Evolutionary conservation across 1,284 basidiomycete species (phyloP), one percentile per base, ranked within the genome.

Genomic region (Apiotrichum sp.): DNA sequence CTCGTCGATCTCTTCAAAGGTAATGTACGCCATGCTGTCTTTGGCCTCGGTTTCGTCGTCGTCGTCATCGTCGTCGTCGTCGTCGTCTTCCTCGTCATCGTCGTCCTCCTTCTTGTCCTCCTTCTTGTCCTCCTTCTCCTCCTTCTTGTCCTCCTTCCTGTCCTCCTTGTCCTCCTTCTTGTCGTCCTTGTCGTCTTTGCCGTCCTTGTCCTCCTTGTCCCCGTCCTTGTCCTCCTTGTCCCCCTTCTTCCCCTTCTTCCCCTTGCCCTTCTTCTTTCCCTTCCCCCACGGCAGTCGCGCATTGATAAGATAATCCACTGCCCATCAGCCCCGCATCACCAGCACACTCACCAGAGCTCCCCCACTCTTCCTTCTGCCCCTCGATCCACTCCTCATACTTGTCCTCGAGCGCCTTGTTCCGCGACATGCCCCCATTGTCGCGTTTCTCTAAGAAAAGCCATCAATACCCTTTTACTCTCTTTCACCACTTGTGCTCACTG

Each of bases 301-400:
- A 34, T 62, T 43, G n/a, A 57, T 63, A 34, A 75, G 64, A 61
- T 75, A 75, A 22, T 65, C 66, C 55, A 73, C 72, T 72, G 53
- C 40, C 0, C 9, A 6, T 22, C 13, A 47, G 45, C 33, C 16
- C 8, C 11, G 14, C 6, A 34, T 11, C 13, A 33, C 29, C 72
- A 8, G 9, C 10, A 6, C 40, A 41, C 40, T 41, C 40, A 41
- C 40, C n/a, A 6, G 68, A 71, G 7, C 67, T 66, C 16, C 68
- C 71, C 53, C 69, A 74, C 42, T 62, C 34, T n/a, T 47, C 61
- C 55, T 64, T 65, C 49, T 72, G 69, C 3, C 62, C 65, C 4
- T 39, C 39, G 47, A 61, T 71, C 74, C 74, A 76, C 29, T 51
- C 38, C 50, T 71, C 69, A 50, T 76, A 76, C 43, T 65, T 62